Base-by-base conservation (phyloP, 2,329 filamentous ascomycete species). In the Neonectria sp. region DNA sequence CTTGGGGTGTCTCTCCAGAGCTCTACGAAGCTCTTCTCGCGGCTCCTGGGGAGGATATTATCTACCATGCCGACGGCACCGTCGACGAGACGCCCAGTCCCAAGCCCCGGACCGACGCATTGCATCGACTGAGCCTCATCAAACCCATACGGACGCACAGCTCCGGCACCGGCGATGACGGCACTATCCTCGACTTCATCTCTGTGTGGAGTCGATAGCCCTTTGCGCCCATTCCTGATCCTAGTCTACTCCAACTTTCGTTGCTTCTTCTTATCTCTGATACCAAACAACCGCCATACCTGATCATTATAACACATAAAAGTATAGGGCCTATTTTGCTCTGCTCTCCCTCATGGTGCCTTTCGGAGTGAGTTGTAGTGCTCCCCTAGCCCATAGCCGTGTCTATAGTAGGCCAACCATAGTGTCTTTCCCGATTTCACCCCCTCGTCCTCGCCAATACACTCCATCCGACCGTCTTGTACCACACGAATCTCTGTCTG, bases 341-440 rank as follows among this genome's bases (percentile, higher is more conserved):
- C 60, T 67, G 33, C 56, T 65, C 7, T 67, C 49, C 55, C 31
- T 67, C 68, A 75, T 72, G 74, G 71, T 71, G 76, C 76, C 76
- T 85, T 88, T 73, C 89, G 81, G 78, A 99, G 82, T 60, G 95
- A 97, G 79, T 99, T 99, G 82, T 99, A 99, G 82, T 99, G 96
- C 84, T 98, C 96, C 13, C 96, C 96, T 56, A 99, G 84, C 1
- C 95, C 95, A 80, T 97, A 98, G 55, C 93, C 94, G 83, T 98
- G 95, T 75, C 93, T 88, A 81, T 98, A 98, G 81, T 98, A 99
- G 40, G 95, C 95, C 80, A 99, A 80, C 95, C 96, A 98, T 57
- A 97, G 43, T 43, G 74, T 76, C 75, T 78, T 87, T 72, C 89
- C 89, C 73, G 88, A 88, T 71, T 82, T 84, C 60, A 80, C 79